Conservation (phyloP, 169 alveolate genomes). For the Plasmodium cynomolgi region DNA sequence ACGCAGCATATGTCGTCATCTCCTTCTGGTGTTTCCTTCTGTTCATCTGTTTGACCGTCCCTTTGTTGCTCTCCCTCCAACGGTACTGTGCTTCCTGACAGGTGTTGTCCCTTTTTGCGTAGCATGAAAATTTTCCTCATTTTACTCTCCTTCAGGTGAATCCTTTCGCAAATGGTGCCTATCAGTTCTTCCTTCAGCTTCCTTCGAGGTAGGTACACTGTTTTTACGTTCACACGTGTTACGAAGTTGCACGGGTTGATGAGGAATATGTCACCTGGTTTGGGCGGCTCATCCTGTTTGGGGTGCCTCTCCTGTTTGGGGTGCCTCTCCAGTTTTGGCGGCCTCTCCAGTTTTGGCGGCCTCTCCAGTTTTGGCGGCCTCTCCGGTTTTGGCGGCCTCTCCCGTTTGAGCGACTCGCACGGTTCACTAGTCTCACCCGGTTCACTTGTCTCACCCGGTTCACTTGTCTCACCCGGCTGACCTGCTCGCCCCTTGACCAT, state of each 20-base stretch:
- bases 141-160: neutral
- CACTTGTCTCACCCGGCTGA: neutral
- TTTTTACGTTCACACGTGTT: slow-evolving; percentile 60
- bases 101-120: neutral
- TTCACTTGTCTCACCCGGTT: neutral
- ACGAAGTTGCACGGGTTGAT: slow-evolving; percentile 73
- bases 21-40: neutral
- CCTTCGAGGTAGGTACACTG: slow-evolving; percentile 31
- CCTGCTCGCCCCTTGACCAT: neutral
- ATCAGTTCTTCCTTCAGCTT: neutral
- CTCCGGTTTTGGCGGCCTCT: too few species aligned
- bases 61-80: neutral
- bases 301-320: too few species aligned
- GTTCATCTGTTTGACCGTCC: neutral
- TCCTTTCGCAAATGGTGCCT: slow-evolving; percentile 11
- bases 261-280: neutral
- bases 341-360: too few species aligned
- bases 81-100: neutral
- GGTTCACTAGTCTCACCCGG: neutral
- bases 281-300: neutral
- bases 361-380: too few species aligned
- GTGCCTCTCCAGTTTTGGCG: too few species aligned
- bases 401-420: neutral
- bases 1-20: slow-evolving; percentile 13
- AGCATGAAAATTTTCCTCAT: neutral